These are phyloP conservation scores for Leishmania turanica DNA, from an alignment of 208 protist species.

Conservation along the genomic window DNA sequence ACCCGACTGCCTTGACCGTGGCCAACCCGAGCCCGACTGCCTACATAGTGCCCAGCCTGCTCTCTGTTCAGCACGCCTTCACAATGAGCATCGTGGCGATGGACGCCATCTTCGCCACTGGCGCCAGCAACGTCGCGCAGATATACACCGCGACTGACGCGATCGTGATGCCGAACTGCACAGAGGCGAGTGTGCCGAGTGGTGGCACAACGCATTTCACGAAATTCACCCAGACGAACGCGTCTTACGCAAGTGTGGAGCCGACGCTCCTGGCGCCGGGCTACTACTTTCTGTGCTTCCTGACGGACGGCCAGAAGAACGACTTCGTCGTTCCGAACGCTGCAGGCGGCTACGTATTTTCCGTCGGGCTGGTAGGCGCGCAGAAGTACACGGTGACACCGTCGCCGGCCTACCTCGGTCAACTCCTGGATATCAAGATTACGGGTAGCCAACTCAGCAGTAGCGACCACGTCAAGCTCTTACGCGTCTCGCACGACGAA, in stretches of 20 bases:
- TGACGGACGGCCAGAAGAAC: conserved; percentile 54
- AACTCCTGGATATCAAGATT: conserved; percentile 67
- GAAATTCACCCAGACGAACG: conserved; percentile 56
- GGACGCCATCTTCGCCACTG: conserved; percentile 68
- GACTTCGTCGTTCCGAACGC: conserved; percentile 68
- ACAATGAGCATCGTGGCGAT: conserved; percentile 62
- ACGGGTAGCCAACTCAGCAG: conserved; percentile 64
- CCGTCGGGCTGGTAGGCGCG: conserved; percentile 77
- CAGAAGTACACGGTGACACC: conserved; percentile 78
- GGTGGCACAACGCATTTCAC: conserved; percentile 64
- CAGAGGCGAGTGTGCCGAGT: conserved; percentile 32
- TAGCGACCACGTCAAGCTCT: conserved; percentile 80
- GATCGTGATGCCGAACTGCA: conserved; percentile 44
- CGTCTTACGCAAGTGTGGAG: conserved; percentile 54
- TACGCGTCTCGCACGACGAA: conserved; percentile 33
- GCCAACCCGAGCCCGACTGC: conserved; percentile 63
- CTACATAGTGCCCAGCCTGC: conserved; percentile 68
- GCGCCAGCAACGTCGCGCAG: conserved; percentile 40
- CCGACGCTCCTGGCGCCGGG: conserved; percentile 53
- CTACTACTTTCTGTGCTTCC: conserved; percentile 89
- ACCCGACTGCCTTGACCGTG: conserved; percentile 47
- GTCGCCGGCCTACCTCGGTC: conserved; percentile 66
- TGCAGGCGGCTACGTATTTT: conserved; percentile 77
- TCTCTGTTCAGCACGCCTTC: conserved; percentile 53
- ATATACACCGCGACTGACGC: conserved; percentile 46